Conservation (phyloP, 2,329 filamentous ascomycete species). For the Monilinia fructicola region DNA sequence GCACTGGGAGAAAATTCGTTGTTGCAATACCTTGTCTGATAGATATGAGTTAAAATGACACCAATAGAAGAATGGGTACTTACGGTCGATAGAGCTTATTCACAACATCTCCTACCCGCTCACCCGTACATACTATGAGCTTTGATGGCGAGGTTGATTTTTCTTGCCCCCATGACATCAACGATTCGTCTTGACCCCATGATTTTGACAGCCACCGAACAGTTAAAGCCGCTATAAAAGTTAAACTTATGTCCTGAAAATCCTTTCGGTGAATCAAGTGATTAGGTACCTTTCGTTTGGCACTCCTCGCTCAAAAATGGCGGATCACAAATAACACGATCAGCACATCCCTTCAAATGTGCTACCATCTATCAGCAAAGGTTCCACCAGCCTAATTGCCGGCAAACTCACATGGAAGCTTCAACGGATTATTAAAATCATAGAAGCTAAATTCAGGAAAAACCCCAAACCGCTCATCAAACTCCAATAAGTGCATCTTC, state of each 20-base stretch:
- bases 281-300: slow-evolving; percentile 66
- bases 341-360: slow-evolving; percentile 61
- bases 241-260: background rate
- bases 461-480: slow-evolving; percentile 69
- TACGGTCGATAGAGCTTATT: slow-evolving; percentile 65
- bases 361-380: slow-evolving; percentile 38
- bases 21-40: slow-evolving; percentile 43
- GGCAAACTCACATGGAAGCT: slow-evolving; percentile 54
- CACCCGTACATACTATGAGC: slow-evolving; percentile 73
- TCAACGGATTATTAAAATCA: slow-evolving; percentile 68
- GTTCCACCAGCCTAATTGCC: too few species aligned
- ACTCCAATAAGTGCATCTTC: slow-evolving; percentile 67
- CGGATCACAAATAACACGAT: slow-evolving; percentile 73
- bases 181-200: slow-evolving; percentile 28
- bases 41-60: slow-evolving; percentile 39
- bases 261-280: background rate
- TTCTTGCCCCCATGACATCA: slow-evolving; percentile 17
- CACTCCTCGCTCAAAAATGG: slow-evolving; percentile 80
- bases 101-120: slow-evolving; percentile 68
- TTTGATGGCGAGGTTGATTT: slow-evolving; percentile 24
- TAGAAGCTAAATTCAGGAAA: slow-evolving; percentile 75
- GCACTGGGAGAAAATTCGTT: slow-evolving; percentile 67
- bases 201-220: slow-evolving; percentile 67
- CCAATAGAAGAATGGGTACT: slow-evolving; percentile 41
- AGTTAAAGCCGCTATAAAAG: slow-evolving; percentile 63